Evolutionary conservation across 192 early-diverging fungal species (phyloP).

Genomic region (Tieghemiomyces parasiticus): DNA sequence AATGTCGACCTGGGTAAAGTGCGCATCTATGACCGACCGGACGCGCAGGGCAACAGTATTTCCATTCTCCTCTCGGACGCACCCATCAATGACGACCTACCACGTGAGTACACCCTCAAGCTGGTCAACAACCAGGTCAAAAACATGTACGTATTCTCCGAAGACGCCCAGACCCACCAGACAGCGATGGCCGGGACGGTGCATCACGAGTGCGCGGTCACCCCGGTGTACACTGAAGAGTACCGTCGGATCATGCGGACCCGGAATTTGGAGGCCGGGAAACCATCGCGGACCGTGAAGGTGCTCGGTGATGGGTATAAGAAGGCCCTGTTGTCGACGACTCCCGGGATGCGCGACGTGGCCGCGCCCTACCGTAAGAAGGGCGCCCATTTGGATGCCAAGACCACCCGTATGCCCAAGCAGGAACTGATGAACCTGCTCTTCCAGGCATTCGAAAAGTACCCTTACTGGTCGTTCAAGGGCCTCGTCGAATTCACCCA

Average conservation of each 20-base stretch:
- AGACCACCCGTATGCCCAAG: slow-evolving; percentile 68
- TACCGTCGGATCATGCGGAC: slow-evolving; percentile 55
- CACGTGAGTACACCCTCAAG: slow-evolving; percentile 71
- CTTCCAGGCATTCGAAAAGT: slow-evolving; percentile 64
- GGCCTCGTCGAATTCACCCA: slow-evolving; percentile 62
- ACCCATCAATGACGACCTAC: slow-evolving; percentile 41
- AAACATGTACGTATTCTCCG: slow-evolving; percentile 70
- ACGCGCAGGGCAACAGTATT: slow-evolving; percentile 32
- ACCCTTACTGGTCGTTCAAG: slow-evolving; percentile 75
- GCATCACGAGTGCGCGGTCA: slow-evolving; percentile 56
- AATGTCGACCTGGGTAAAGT: slow-evolving; percentile 64
- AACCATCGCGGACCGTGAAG: slow-evolving; percentile 33
- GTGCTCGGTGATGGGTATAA: slow-evolving; percentile 23
- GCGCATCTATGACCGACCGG: slow-evolving; percentile 49
- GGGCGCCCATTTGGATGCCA: slow-evolving; percentile 40
- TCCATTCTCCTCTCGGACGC: slow-evolving; percentile 54
- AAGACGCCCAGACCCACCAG: slow-evolving; percentile 33
- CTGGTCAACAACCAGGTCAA: slow-evolving; percentile 48
- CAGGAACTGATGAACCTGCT: slow-evolving; percentile 72
- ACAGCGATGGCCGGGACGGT: slow-evolving; percentile 46
- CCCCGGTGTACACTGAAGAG: slow-evolving; percentile 35
- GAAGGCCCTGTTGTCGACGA: slow-evolving; percentile 27
- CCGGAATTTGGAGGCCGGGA: slow-evolving; percentile 39
- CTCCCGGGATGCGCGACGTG: slow-evolving; percentile 23
- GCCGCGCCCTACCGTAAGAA: slow-evolving; percentile 25